phyloP scores from a whole-genome alignment of 768 basidiomycete genomes.

The Kwoniella europaea region DNA sequence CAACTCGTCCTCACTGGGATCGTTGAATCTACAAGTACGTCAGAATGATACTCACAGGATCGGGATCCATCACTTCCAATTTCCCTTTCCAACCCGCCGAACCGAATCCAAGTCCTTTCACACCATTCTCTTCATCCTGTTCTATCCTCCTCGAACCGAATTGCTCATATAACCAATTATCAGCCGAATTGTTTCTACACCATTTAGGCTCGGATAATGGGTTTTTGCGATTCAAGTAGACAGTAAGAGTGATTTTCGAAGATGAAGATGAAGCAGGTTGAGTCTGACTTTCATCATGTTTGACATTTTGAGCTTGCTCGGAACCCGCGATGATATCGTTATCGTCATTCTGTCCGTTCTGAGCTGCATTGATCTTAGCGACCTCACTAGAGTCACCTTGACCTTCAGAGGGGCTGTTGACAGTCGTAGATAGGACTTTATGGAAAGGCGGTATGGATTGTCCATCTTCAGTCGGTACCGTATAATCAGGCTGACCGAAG shows the following conservation, averaged over 20 bases:
- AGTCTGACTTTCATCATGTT: constrained; percentile 23
- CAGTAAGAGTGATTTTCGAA: constrained; percentile 23
- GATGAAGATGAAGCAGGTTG: constrained; percentile 16
- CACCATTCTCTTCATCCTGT: constrained; percentile 25
- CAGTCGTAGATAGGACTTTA: constrained; percentile 4
- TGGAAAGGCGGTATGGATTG: constrained; percentile 71
- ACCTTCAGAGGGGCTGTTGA: background rate
- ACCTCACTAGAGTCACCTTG: background rate
- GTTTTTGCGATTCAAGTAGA: constrained; percentile 79
- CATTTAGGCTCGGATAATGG: constrained; percentile 95
- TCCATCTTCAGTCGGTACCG: constrained; percentile 18
- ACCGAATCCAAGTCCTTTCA: constrained; percentile 24
- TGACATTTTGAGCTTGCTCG: background rate
- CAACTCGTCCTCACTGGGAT: too few species aligned
- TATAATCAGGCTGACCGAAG: constrained; percentile 5
- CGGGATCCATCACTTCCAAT: constrained; percentile 88
- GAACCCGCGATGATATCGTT: background rate
- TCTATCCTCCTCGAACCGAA: constrained; percentile 23
- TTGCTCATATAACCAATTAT: constrained; percentile 72
- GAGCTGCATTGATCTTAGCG: background rate
- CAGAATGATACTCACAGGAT: constrained; percentile 71
- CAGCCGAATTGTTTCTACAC: constrained; percentile 92
- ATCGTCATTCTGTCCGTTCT: background rate
- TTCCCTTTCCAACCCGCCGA: constrained; percentile 80
- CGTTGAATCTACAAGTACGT: too few species aligned